A percentile compares a stretch with the other conserved stretches of the same genome.
Conservation (phyloP, 2,329 filamentous ascomycete species). For the Dendryphion nanum region DNA sequence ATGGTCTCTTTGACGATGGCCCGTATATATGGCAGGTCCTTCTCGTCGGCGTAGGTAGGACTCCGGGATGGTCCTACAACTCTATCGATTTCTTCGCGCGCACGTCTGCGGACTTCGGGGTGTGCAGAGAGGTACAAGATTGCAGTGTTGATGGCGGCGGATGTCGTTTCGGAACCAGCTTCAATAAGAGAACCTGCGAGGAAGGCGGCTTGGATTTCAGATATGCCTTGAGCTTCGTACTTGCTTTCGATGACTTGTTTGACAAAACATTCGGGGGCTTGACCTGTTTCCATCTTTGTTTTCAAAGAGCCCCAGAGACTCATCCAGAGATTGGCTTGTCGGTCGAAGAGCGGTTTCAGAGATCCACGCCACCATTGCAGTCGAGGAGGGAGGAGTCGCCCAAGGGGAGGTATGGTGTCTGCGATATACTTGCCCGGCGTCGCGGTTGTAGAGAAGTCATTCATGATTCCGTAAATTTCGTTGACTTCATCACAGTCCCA, state of each 20-base stretch:
- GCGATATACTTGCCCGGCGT: slow-evolving; percentile 31
- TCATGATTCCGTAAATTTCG: slow-evolving; percentile 35
- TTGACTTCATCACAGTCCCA: slow-evolving; percentile 34
- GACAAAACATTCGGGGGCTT: slow-evolving; percentile 36
- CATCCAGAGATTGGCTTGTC: slow-evolving; percentile 35
- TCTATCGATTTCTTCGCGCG: slow-evolving; percentile 20
- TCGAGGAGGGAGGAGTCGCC: slow-evolving; percentile 19
- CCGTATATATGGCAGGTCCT: slow-evolving; percentile 39
- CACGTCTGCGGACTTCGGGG: slow-evolving; percentile 15
- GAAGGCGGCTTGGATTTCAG: slow-evolving; percentile 35
- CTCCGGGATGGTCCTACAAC: slow-evolving; percentile 16
- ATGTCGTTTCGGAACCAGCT: slow-evolving; percentile 42
- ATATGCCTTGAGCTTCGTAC: slow-evolving; percentile 40
- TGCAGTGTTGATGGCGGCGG: slow-evolving; percentile 34
- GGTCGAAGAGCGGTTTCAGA: slow-evolving; percentile 26
- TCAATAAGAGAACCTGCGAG: slow-evolving; percentile 39
- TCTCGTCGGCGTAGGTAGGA: slow-evolving; percentile 45
- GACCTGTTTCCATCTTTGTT: slow-evolving; percentile 28
- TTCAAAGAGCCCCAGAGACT: slow-evolving; percentile 27
- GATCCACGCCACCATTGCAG: slow-evolving; percentile 33
- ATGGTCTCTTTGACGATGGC: slow-evolving; percentile 47
- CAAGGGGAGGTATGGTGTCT: slow-evolving; percentile 30
- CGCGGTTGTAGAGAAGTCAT: slow-evolving; percentile 29
- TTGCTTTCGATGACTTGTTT: slow-evolving; percentile 33
- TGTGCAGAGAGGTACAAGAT: slow-evolving; percentile 30